phyloP scores from a whole-genome alignment of 1,139 yeast genomes.

The Magnusiomyces suaveolens region DNA sequence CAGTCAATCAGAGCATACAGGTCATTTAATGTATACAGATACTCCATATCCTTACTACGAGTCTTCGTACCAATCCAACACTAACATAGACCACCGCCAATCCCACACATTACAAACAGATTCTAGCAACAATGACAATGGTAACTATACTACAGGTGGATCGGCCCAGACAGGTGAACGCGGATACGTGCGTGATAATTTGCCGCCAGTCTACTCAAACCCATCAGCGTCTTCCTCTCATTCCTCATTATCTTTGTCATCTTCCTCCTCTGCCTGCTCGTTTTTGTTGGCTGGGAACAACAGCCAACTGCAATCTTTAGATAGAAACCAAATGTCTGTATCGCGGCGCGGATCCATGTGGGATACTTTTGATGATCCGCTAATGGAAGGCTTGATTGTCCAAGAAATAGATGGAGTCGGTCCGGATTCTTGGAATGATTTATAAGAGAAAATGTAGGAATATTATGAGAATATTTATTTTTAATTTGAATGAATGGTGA shows the following conservation, averaged over 20 bases:
- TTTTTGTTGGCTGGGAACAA: too few relatives aligned
- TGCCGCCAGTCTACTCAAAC: background rate
- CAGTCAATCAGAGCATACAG: background rate
- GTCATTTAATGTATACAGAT: background rate
- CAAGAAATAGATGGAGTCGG: slow-evolving; percentile 12
- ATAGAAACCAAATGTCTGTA: background rate
- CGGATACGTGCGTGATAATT: too few relatives aligned
- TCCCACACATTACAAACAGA: too few relatives aligned
- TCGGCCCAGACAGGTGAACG: background rate
- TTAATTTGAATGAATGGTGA: too few relatives aligned
- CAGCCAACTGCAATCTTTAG: too few relatives aligned
- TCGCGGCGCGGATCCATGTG: slow-evolving; percentile 10
- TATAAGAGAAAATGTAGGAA: too few relatives aligned
- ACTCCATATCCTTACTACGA: background rate
- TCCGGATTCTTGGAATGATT: background rate
- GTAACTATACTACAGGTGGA: background rate
- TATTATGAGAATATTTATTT: too few relatives aligned
- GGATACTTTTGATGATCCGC: slow-evolving; percentile 14
- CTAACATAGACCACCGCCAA: too few relatives aligned
- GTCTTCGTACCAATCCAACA: background rate
- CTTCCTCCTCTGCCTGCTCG: too few relatives aligned
- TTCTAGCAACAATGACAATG: too few relatives aligned
- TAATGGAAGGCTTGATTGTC: slow-evolving; percentile 10
- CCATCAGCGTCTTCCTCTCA: too few relatives aligned
- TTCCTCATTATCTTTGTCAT: background rate